A percentile compares a stretch with the other conserved stretches of the same genome.
These are phyloP conservation scores for Coemansia sp. DNA, from an alignment of 192 early-diverging fungal species.

Conservation along the genomic window DNA sequence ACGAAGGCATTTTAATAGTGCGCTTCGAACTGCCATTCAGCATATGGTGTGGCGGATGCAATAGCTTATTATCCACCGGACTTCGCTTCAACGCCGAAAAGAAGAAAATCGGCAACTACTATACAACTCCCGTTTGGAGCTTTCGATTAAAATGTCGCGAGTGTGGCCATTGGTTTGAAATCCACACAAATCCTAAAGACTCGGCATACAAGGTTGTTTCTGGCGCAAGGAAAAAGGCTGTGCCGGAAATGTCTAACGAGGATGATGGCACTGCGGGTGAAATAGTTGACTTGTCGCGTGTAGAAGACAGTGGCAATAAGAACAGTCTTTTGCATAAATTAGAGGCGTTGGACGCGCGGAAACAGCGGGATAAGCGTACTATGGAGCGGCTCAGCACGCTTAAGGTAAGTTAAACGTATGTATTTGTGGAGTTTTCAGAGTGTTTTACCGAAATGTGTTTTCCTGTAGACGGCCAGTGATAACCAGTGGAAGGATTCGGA, in stretches of 20 bases:
- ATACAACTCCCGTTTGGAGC: slow-evolving; percentile 78
- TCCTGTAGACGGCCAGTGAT: slow-evolving; percentile 64
- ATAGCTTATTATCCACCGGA: slow-evolving; percentile 83
- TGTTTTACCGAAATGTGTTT: neutral
- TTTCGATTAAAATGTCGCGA: slow-evolving; percentile 95
- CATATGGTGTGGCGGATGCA: slow-evolving; percentile 87
- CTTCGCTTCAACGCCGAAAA: slow-evolving; percentile 95
- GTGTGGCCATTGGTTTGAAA: slow-evolving; percentile 82
- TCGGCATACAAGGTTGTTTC: slow-evolving; percentile 43
- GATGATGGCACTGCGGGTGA: slow-evolving; percentile 42
- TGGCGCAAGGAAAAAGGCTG: slow-evolving; percentile 77
- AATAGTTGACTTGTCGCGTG: slow-evolving; percentile 55
- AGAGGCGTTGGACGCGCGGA: slow-evolving; percentile 60
- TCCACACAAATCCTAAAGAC: slow-evolving; percentile 90
- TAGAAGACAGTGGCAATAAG: neutral
- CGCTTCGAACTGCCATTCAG: slow-evolving; percentile 88
- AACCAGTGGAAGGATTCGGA: slow-evolving; percentile 80
- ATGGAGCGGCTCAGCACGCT: slow-evolving; percentile 55
- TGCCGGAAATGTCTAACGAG: slow-evolving; percentile 55
- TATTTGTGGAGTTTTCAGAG: slow-evolving; percentile 71
- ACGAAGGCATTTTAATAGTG: slow-evolving; percentile 84
- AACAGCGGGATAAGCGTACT: slow-evolving; percentile 49
- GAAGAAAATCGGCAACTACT: slow-evolving; percentile 86
- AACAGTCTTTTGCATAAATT: slow-evolving; percentile 46
- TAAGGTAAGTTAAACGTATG: slow-evolving; percentile 25